Evolutionary conservation across 2,329 filamentous ascomycete species (phyloP), one percentile per base, ranked within the genome.

Genomic region (Graphiopsis chlorocephala): DNA sequence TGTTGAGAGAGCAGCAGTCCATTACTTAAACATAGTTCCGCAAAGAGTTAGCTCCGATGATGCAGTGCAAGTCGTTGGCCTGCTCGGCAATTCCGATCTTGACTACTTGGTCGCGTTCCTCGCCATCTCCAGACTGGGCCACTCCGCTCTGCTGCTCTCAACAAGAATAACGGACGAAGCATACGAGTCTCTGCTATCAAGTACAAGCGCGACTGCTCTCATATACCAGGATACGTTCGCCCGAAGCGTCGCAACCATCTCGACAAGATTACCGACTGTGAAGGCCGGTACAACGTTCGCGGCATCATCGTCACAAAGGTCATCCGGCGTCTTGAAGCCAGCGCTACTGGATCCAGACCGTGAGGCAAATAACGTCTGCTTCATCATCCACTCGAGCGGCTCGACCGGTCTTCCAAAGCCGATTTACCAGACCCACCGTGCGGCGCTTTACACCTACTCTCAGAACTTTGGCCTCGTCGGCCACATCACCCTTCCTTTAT

Each of bases 371-470:
- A 68, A 75, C 68, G 69, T 75, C 61, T 72, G 68, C 4, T 78
- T 72, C 76, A 81, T 79, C 57, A 79, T 83, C 11, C 80, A 82
- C 67, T 82, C 80, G 0, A 79, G 77, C 28, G 85, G 86, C 3
- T 86, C 83, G 0, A 88, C 86, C 0, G 86, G 86, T 0, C 74
- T 88, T 0, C 86, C 86, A 0, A 88, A 88, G 66, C 85, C 86
- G 0, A 86, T 88, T 47, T 84, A 79, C 63, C 83, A 85, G 60
- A 84, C 81, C 0, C 83, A 88, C 57, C 71, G 72, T 8, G 78
- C 79, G 2, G 78, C 78, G 0, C 71, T 86, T 7, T 75, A 76
- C n/a, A 84, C 83, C 52, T 82, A 80, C 58, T 71, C 76, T 11
- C 74, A 73, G 14, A 78, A 78, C 26, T 78, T 79, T 68, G 75